Evolutionary conservation across 2,329 filamentous ascomycete genomes (phyloP).

Genomic region (Mycosphaerelloides madeirae): DNA sequence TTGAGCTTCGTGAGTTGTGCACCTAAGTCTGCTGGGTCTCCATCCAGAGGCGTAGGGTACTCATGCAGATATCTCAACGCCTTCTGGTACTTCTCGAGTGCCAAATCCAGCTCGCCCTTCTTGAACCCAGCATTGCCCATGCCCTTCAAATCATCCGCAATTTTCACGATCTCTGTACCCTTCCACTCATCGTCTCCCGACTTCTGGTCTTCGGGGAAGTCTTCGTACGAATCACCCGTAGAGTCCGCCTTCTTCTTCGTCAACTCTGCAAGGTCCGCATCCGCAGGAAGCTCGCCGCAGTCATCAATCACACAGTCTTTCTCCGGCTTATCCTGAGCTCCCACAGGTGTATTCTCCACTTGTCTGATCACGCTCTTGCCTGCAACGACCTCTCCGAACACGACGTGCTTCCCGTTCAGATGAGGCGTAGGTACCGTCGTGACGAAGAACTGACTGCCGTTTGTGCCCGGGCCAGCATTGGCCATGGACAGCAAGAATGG

Average conservation of each 20-base stretch:
- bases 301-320: conserved; percentile 69
- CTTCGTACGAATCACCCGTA: conserved; percentile 88
- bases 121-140: conserved; percentile 94
- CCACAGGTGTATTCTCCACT: conserved; percentile 77
- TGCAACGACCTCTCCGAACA: conserved; percentile 89
- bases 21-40: conserved; percentile 64
- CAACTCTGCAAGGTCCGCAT: conserved; percentile 62
- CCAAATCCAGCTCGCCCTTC: conserved; percentile 62
- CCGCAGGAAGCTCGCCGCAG: conserved; percentile 76
- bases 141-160: conserved; percentile 80
- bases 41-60: conserved; percentile 65
- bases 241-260: conserved; percentile 68
- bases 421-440: conserved; percentile 94
- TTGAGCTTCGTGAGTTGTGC: conserved; percentile 67
- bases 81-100: conserved; percentile 91
- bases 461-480: conserved; percentile 90
- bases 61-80: conserved; percentile 83
- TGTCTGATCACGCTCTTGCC: conserved; percentile 88
- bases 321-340: conserved; percentile 70
- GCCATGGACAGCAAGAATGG: conserved; percentile 97
- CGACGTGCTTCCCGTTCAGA: conserved; percentile 92
- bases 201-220: conserved; percentile 83
- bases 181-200: conserved; percentile 54
- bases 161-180: conserved; percentile 66
- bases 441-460: conserved; percentile 97